Evolutionary conservation across 139 green algal genomes (phyloP).

Genomic region (Picochlorum sp.): DNA sequence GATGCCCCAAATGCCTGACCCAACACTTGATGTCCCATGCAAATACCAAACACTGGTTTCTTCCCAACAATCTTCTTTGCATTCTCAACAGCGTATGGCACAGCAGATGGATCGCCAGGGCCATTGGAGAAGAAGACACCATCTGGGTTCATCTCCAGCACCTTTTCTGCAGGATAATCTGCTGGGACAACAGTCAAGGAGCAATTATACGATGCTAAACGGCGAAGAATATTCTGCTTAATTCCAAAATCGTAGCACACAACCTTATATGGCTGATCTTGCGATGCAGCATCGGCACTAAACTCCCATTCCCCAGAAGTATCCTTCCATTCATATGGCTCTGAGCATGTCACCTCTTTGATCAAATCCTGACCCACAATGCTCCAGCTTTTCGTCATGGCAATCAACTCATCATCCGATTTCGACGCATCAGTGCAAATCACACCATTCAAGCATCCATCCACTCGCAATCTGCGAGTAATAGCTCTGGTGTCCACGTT

Average conservation of each 20-base stretch:
- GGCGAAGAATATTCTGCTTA: conserved; percentile 98
- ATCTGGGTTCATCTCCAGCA: conserved; percentile 92
- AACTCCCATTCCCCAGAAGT: conserved; percentile 94
- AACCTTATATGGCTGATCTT: conserved; percentile 42
- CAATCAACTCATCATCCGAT: conserved; percentile 73
- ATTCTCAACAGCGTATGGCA: conserved; percentile 95
- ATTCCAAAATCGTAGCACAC: conserved; percentile 97
- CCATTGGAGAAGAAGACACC: conserved; percentile 97
- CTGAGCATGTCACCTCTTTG: conserved; percentile 63
- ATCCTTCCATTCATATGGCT: conserved; percentile 93
- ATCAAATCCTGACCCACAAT: conserved; percentile 87
- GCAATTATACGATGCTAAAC: conserved; percentile 88
- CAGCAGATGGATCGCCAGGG: conserved; percentile 89
- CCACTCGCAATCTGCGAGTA: conserved; percentile 79
- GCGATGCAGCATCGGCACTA: conserved; percentile 15
- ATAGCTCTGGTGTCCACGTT: conserved; percentile 93
- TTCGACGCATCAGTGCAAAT: conserved; percentile 63
- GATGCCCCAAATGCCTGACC: conserved; percentile 90
- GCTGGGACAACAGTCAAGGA: conserved; percentile 93
- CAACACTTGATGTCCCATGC: conserved; percentile 99
- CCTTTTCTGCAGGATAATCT: conserved; percentile 76
- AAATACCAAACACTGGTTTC: conserved; percentile 98
- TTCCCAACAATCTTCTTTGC: conserved; percentile 84
- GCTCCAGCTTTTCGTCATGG: conserved; percentile 75
- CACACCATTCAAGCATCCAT: conserved; percentile 79